These are phyloP conservation scores for Saccharomycopsis babjevae DNA, from an alignment of 805 yeast species.

Conservation along the genomic window DNA sequence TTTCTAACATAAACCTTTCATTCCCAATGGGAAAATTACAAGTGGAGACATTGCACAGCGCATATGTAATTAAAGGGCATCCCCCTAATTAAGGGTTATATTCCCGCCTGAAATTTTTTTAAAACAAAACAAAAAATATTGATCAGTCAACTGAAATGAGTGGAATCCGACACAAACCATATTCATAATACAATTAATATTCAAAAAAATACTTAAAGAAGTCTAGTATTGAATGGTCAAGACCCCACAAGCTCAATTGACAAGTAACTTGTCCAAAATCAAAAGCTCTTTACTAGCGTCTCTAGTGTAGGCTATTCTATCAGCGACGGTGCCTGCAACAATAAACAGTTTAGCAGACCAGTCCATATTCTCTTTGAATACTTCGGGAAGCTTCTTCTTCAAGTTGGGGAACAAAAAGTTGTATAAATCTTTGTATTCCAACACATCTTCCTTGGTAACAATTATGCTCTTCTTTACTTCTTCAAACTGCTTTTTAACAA, in stretches of 20 bases:
- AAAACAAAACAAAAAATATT: no score
- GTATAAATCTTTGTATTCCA: constrained; percentile 44
- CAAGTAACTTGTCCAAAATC: constrained; percentile 22
- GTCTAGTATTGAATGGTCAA: neutral
- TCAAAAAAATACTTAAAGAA: neutral
- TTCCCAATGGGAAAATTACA: neutral
- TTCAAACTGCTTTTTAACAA: constrained; percentile 35
- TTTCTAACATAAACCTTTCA: neutral
- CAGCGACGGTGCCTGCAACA: constrained; percentile 42
- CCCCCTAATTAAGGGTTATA: neutral
- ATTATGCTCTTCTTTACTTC: constrained; percentile 29
- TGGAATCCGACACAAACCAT: neutral
- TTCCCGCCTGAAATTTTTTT: neutral
- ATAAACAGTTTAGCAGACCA: constrained; percentile 34
- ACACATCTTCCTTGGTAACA: constrained; percentile 42
- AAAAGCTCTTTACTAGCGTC: constrained; percentile 28
- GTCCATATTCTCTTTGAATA: constrained; percentile 37
- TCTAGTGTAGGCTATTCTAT: constrained; percentile 37
- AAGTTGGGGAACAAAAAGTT: constrained; percentile 42
- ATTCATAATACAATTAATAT: neutral
- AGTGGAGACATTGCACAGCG: neutral
- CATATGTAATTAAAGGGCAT: neutral
- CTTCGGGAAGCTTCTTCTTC: constrained; percentile 42
- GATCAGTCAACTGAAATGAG: no score
- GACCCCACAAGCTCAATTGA: neutral